Conservation (phyloP, 2,329 filamentous ascomycete species). For the Sarocladiaceae sp. region DNA sequence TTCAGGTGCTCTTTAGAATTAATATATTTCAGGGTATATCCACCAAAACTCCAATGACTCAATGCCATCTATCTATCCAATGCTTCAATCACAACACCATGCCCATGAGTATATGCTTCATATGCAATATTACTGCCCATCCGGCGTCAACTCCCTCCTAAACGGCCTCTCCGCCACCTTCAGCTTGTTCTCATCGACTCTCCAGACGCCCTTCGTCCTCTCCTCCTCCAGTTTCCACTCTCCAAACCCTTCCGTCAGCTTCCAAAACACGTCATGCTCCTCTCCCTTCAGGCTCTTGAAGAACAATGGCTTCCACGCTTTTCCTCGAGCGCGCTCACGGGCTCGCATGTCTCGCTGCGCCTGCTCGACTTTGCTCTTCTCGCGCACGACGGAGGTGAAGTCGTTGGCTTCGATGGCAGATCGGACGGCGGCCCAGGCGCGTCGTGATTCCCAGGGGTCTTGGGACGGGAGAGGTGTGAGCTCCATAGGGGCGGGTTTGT, state of each 20-base stretch:
- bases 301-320: slow-evolving; percentile 34
- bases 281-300: slow-evolving; percentile 21
- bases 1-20: neutral
- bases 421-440: slow-evolving; percentile 75
- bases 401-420: slow-evolving; percentile 66
- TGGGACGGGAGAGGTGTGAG: slow-evolving; percentile 51
- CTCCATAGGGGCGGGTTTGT: slow-evolving; percentile 1
- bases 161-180: slow-evolving; percentile 23
- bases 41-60: neutral
- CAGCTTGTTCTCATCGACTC: slow-evolving; percentile 21
- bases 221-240: slow-evolving; percentile 24
- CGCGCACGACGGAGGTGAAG: slow-evolving; percentile 61
- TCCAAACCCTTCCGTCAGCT: slow-evolving; percentile 21
- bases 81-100: neutral
- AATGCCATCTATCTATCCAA: no score
- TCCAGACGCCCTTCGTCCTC: slow-evolving; percentile 33
- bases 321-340: slow-evolving; percentile 44
- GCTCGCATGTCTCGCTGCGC: slow-evolving; percentile 70
- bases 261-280: slow-evolving; percentile 25
- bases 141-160: slow-evolving; percentile 24
- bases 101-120: neutral
- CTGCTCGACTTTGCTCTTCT: slow-evolving; percentile 79
- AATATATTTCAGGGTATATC: neutral
- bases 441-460: slow-evolving; percentile 71
- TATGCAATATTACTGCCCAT: slow-evolving; percentile 16